phyloP scores from a whole-genome alignment of 1,284 basidiomycete species.

The Phylloboletellus chloephorus region DNA sequence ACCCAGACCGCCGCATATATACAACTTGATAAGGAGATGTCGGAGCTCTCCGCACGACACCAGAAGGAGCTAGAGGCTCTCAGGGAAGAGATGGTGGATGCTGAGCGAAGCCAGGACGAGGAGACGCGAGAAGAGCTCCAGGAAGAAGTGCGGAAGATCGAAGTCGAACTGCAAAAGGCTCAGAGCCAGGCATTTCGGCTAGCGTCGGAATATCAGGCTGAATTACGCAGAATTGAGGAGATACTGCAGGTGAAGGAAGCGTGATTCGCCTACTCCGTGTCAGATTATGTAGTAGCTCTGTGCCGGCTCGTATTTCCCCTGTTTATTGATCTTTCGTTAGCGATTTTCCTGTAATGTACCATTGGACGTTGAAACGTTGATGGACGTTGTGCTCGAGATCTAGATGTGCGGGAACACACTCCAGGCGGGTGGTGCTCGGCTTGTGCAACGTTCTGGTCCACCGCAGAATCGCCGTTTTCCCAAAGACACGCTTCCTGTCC shows the following conservation, averaged over 20 bases:
- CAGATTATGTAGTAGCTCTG: slow-evolving; percentile 25
- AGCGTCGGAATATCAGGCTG: slow-evolving; percentile 33
- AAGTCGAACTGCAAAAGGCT: slow-evolving; percentile 26
- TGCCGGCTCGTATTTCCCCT: slow-evolving; percentile 23
- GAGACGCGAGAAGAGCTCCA: slow-evolving; percentile 27
- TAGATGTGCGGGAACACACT: slow-evolving; percentile 9
- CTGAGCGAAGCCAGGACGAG: slow-evolving; percentile 29
- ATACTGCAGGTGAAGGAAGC: slow-evolving; percentile 30
- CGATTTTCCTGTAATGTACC: slow-evolving; percentile 2
- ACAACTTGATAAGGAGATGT: slow-evolving; percentile 31
- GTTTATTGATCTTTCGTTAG: slow-evolving; percentile 17
- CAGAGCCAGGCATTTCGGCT: slow-evolving; percentile 28
- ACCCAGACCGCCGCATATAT: slow-evolving; percentile 34
- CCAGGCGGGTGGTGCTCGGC: background rate
- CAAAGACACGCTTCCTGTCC: slow-evolving; percentile 7
- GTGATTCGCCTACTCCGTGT: slow-evolving; percentile 12
- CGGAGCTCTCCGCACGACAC: slow-evolving; percentile 34
- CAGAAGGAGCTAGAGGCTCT: slow-evolving; percentile 34
- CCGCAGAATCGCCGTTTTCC: slow-evolving; percentile 20
- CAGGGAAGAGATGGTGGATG: slow-evolving; percentile 26
- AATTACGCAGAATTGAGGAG: slow-evolving; percentile 33
- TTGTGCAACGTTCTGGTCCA: slow-evolving; percentile 2
- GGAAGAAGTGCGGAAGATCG: slow-evolving; percentile 28
- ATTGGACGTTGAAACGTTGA: slow-evolving; percentile 6
- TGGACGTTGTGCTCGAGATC: slow-evolving; percentile 16